Base-by-base conservation (phyloP, 805 yeast genomes). In the Candida tibetensis region DNA sequence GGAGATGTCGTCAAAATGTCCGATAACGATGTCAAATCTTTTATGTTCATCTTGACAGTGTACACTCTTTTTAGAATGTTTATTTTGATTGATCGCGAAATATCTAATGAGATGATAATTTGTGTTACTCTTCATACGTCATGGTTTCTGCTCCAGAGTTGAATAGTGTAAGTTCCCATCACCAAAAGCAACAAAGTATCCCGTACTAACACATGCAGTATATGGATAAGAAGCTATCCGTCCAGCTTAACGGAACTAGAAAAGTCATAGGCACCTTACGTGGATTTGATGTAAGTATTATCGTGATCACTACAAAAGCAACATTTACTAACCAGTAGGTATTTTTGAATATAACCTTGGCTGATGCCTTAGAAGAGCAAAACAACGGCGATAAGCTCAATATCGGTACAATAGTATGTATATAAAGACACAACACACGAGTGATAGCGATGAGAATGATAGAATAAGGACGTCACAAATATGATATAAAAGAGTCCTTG, bases 181-280 rank as follows among this genome's bases (percentile, higher is more conserved):
- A 14, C 29, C 30, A 25, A 28, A 30, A 21, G n/a, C 23, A 28
- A 15, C 8, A 4, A 16, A 38, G 25, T 7, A 21, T 27, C 22
- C 18, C 35, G 40, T 47, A 60, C 63, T 49, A 49, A 57, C 60
- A 10, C 23, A 26, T 21, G 9, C 46, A 83, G 82, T 88, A 86
- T 57, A 72, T 87, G 76, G 90, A 85, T 55, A 86, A 85, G 62
- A 77, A 78, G 51, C 71, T 91, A 18, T 69, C 79, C 10, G 66
- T 91, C 13, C 85, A 83, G 47, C 70, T 91, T 42, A 88, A 87
- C 58, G 95, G 95, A 1, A 65, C 84, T 10, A 72, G 97, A 35
- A 76, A 76, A 48, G 77, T 91, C 1, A 75, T 77, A n/a, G 98
- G 98, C 2, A 76, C 77, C 9, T 71, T 91, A 38, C 71, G 86